Base-by-base conservation (phyloP, 2,329 filamentous ascomycete genomes). In the Cladophialophora chaetospira region DNA sequence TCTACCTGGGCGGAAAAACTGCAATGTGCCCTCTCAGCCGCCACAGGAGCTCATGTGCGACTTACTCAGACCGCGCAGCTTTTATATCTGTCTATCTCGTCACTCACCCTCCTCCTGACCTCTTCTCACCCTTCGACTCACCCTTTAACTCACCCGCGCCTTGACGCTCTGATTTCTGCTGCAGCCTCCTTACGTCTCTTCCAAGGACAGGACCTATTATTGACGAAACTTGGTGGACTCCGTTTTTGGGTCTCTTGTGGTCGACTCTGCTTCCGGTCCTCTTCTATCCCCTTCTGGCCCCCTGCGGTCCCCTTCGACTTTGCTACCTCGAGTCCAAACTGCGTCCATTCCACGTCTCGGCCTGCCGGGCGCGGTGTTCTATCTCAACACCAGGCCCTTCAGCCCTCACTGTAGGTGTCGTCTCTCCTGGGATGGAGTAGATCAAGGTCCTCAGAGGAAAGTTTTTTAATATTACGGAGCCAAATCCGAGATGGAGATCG, bases 151-250 rank as follows among this genome's bases (percentile, higher is more conserved):
- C 10, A 46, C 43, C 43, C 43, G 43, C 43, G 25, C 43, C 43
- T 46, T 46, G 43, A 46, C 43, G 43, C 21, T 25, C 19, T 46
- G 25, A 46, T 46, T 46, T 29, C 43, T 46, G 25, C 9, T 46
- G 43, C 25, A 26, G 19, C 29, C 25, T 11, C 43, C 43, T 46
- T 46, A 46, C 43, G 25, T 46, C 43, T 29, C 43, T 46, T 31
- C 43, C 43, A 23, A 29, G 43, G 43, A 46, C 43, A 26, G 25
- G 25, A 31, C 6, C 25, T 31, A 31, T 29, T 46, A 46, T 31
- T 46, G 43, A 25, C 43, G 43, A 46, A 46, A 46, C 43, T 46
- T 46, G 43, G 43, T 46, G 43, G 25, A 31, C 43, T 28, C 43
- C 43, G 15, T 46, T 31, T 46, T 46, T 31, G 43, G 42, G 33